Evolutionary conservation across 2,329 filamentous ascomycete species (phyloP), one percentile per base, ranked within the genome.

Genomic region (Penicillium paneum): DNA sequence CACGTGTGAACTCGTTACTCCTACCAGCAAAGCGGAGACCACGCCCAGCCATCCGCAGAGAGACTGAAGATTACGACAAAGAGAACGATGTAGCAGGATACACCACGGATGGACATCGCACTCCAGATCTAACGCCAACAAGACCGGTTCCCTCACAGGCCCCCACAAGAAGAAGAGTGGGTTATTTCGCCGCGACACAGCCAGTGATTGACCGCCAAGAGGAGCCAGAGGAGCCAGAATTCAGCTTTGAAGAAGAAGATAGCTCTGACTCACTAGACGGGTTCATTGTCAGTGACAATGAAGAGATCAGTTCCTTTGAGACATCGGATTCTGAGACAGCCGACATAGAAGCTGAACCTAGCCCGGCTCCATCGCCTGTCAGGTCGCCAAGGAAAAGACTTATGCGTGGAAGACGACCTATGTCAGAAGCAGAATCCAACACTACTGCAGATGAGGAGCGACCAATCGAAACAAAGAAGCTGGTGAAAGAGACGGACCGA

Each of bases 241-340:
- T 69, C 59, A 66, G 67, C 43, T 68, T 67, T 39, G 63, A 72
- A 42, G 65, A 60, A 38, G 64, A 68, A 48, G 67, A 71, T 61
- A 67, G 67, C 45, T 70, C 69, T 44, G 64, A 73, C 54, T 76
- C 73, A 39, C 59, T 76, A 32, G 70, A 74, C 28, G 73, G 70
- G 49, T 76, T 75, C 49, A 71, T 76, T 59, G 69, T 74, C 55
- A 72, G 71, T 46, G 71, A 75, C 59, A 67, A 73, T 64, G 71
- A 74, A 12, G 67, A 74, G 46, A 51, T 66, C 24, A 75, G 71
- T 53, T 72, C 64, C 31, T 60, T 69, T 55, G 69, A 72, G 46
- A 65, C 63, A 47, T 67, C 68, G 8, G 67, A 64, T 29, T 55
- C 61, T 44, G 71, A 72, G 49, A 62, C 63, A 54, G 63, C 67